Base-by-base conservation (phyloP, 164 flowering plant genomes). In the Nymphaea thermarum region DNA sequence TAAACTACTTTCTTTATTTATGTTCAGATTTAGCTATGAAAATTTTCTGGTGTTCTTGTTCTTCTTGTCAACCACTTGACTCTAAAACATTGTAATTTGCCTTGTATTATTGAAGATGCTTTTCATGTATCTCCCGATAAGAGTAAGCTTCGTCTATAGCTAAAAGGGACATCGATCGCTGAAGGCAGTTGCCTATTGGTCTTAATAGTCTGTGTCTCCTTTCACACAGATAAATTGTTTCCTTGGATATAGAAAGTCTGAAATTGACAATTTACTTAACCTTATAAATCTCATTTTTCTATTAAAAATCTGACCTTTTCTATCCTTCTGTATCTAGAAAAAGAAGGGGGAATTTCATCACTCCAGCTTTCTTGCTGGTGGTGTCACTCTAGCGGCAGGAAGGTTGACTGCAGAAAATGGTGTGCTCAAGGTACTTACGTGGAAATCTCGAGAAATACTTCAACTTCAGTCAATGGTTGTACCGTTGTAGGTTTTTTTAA, bases 351-450 rank as follows among this genome's bases (percentile, higher is more conserved):
- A 15, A 44, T 94, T 94, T 78, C 97, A 94, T 72, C 98, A 91
- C 77, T 93, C 97, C 6, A 87, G 94, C 84, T 93, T 91, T 75
- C 83, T 91, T 62, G 97, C 98, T 2, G 96, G 98, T 59, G 98
- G 97, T 18, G 86, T 87, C 53, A 88, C 96, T 18, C 70, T 89
- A 72, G 91, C 96, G 59, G 96, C 98, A 44, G 98, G 98, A 64
- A 83, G 91, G 76, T 81, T 93, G 42, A 75, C 42, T 42, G 91
- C 76, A 44, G 86, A 84, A 43, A 47, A 82, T 67, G 98, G 98
- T 62, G 61, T 71, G 42, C 86, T 93, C 62, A 84, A 84, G 94
- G 98, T 91, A 51, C 36, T 25, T 25, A 25, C 36, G 1, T 25
- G 36, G 36, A 25, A 25, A 25, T 25, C 36, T 25, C 36, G 36